Evolutionary conservation across 306 rosid genomes (phyloP).

Genomic region (Erythrophleum fordii): DNA sequence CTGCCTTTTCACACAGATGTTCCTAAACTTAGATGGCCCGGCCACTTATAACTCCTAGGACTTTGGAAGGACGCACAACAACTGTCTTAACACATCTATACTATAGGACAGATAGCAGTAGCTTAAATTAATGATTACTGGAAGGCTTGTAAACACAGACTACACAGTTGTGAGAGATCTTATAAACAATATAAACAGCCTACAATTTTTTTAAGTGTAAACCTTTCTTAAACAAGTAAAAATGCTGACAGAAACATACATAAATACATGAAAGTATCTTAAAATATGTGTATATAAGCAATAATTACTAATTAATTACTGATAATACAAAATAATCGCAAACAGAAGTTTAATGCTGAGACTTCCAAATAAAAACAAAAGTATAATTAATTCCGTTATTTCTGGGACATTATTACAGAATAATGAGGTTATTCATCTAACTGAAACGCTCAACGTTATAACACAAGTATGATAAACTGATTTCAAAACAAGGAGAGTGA

Average conservation of each 20-base stretch:
- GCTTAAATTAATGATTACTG: background rate
- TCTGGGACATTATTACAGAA: constrained; percentile 10
- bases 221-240: background rate
- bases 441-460: background rate
- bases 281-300: background rate
- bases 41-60: background rate
- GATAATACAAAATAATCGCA: background rate
- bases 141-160: background rate
- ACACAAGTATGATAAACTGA: constrained; percentile 9
- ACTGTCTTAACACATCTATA: background rate
- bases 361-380: constrained; percentile 11
- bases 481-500: constrained; percentile 22
- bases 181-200: background rate
- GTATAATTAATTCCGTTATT: constrained; percentile 4
- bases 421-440: constrained; percentile 27
- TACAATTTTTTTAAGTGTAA: background rate
- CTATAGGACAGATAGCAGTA: background rate
- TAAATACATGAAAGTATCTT: background rate
- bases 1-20: constrained; percentile 1
- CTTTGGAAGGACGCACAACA: background rate
- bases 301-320: background rate
- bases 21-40: background rate
- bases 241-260: background rate
- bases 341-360: background rate
- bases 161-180: background rate